Evolutionary conservation across 805 yeast species (phyloP), one percentile per base, ranked within the genome.

Genomic region (Barnettozyma californica): DNA sequence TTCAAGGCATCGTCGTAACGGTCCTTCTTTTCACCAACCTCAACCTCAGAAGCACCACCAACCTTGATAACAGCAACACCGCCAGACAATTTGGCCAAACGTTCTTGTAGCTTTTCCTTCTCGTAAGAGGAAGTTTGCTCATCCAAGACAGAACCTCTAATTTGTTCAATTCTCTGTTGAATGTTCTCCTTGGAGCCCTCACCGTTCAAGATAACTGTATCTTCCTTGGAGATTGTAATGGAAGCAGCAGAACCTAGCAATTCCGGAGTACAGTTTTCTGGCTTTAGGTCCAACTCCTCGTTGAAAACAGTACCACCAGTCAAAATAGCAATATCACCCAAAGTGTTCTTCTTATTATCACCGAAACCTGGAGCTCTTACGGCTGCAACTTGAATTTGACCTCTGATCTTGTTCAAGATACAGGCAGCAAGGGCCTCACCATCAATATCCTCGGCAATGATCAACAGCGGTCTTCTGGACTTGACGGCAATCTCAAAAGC

Each of bases 361-460:
- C 99, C 99, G 65, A 94, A 92, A 49, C 99, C 99, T 67, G 99
- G 99, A 41, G 98, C 97, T 80, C 94, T 92, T 59, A 92, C 97
- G 62, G 95, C 95, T 68, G 92, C 87, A 54, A 94, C 98, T 73
- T 90, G 95, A 56, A 92, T 97, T 78, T 92, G 98, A 61, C 98
- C 98, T 76, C 98, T 87, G 68, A 94, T 83, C 76, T 94, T 94
- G 83, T 92, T 92, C 71, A 92, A 80, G 64, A 92, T 90, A 78
- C 98, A 92, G 54, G 98, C 98, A 61, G 98, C 98, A 55, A 94
- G 80, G 48, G 99, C 99, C 76, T 92, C 99, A 64, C 99, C 98
- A 61, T 94, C 98, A 56, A 92, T 80, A 68, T 92, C 98, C 77
- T 92, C 99, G 53, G 99, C 97, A 60, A 92, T 73, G 68, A 92